Percentiles rank a stretch among this genome's conserved stretches.
These are phyloP conservation scores for Achaetomium macrosporum DNA, from an alignment of 2,329 filamentous ascomycete genomes.

Conservation along the genomic window DNA sequence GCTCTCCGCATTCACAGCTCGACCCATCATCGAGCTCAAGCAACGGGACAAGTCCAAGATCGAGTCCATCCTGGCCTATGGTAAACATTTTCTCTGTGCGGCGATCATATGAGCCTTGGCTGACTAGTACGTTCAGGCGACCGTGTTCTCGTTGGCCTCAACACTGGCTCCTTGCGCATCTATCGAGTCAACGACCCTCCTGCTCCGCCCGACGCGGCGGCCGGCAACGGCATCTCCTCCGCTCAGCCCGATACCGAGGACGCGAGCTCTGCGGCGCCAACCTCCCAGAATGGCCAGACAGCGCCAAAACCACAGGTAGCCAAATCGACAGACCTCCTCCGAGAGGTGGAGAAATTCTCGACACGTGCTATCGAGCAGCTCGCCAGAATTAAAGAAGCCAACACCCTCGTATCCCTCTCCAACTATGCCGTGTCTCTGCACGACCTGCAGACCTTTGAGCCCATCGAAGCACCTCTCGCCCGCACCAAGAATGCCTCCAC, in stretches of 20 bases:
- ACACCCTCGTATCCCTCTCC: constrained; percentile 82
- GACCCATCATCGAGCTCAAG: constrained; percentile 94
- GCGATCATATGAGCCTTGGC: background rate
- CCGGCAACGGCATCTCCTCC: constrained; percentile 28
- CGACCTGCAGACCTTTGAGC: constrained; percentile 77
- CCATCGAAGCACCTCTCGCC: constrained; percentile 67
- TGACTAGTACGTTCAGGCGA: constrained; percentile 54
- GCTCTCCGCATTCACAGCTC: constrained; percentile 96
- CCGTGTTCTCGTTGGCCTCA: constrained; percentile 84
- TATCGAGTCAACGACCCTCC: constrained; percentile 76
- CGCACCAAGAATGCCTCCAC: constrained; percentile 83
- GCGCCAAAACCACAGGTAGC: constrained; percentile 21
- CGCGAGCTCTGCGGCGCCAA: constrained; percentile 4
- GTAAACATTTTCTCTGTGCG: constrained; percentile 38
- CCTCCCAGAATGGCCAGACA: constrained; percentile 24
- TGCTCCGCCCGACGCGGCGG: constrained; percentile 27
- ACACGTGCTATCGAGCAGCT: constrained; percentile 86
- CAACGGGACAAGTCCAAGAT: constrained; percentile 94
- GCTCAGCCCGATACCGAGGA: constrained; percentile 11
- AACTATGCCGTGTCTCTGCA: constrained; percentile 86
- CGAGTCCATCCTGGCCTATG: constrained; percentile 89
- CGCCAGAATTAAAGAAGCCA: constrained; percentile 91
- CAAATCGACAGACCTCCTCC: constrained; percentile 73
- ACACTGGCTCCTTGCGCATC: constrained; percentile 79
- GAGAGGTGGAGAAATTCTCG: constrained; percentile 93